phyloP scores from a whole-genome alignment of 1,284 basidiomycete species.

The Athelia psychrophila region DNA sequence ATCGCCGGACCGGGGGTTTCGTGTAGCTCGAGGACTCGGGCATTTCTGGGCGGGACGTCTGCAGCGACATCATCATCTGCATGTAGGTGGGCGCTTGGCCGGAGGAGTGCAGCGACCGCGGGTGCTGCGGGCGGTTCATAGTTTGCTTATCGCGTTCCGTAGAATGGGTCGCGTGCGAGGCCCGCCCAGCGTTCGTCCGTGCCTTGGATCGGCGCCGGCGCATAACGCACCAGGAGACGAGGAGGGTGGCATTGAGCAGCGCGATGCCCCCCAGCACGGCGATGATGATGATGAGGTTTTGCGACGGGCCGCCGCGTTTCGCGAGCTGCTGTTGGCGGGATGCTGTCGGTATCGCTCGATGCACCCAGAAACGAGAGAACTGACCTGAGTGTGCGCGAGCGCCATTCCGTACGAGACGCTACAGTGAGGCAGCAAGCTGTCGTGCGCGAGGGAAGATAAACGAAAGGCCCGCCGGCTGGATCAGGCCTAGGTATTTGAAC shows the following conservation, averaged over 20 bases:
- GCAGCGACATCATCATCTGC: slow-evolving; percentile 1
- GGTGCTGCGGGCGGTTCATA: not conserved
- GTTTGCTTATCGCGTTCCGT: not conserved
- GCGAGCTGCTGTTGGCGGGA: too few relatives aligned
- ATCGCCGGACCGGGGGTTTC: not conserved
- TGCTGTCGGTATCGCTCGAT: too few relatives aligned
- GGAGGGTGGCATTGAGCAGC: not conserved
- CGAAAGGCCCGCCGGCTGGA: too few relatives aligned
- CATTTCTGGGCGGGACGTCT: not conserved
- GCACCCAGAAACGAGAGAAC: too few relatives aligned
- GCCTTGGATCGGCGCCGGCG: not conserved
- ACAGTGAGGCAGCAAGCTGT: too few relatives aligned
- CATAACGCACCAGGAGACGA: not conserved
- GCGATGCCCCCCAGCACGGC: not conserved
- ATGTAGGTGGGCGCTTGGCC: not conserved
- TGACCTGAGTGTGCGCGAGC: too few relatives aligned
- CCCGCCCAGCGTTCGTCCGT: not conserved
- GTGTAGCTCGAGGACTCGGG: not conserved
- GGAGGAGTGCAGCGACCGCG: not conserved
- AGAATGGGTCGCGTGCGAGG: not conserved
- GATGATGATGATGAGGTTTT: too few relatives aligned
- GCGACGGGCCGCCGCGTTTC: too few relatives aligned
- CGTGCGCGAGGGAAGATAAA: too few relatives aligned
- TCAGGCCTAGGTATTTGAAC: too few relatives aligned
- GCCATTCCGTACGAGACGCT: too few relatives aligned